phyloP scores from a whole-genome alignment of 768 basidiomycete genomes.

The Gymnopilus dilepis region DNA sequence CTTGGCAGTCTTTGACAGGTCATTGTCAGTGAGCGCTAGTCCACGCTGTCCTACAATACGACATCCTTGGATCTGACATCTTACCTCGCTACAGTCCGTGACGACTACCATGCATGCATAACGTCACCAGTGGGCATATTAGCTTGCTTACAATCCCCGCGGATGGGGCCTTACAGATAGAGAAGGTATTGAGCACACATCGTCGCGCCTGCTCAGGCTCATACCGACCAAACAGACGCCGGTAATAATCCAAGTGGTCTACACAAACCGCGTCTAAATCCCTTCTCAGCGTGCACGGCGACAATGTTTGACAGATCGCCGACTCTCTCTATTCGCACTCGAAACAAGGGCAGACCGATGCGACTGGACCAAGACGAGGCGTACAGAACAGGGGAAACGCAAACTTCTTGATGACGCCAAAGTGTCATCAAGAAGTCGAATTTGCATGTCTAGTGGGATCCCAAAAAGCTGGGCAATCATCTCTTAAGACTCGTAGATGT shows the following conservation, averaged over 20 bases:
- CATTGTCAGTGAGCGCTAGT: too few relatives aligned
- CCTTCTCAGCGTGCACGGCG: constrained; percentile 24
- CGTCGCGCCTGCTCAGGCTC: constrained; percentile 38
- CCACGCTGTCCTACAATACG: too few relatives aligned
- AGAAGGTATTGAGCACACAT: constrained; percentile 39
- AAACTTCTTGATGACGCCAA: constrained; percentile 21
- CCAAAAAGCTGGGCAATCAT: constrained; percentile 37
- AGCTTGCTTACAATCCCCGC: too few relatives aligned
- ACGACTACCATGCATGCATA: too few relatives aligned
- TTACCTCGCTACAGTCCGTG: too few relatives aligned
- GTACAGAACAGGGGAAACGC: constrained; percentile 22
- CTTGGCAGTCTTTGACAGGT: too few relatives aligned
- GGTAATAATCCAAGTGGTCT: constrained; percentile 35
- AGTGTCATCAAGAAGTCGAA: constrained; percentile 21
- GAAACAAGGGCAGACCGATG: constrained; percentile 40
- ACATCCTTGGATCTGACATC: too few relatives aligned
- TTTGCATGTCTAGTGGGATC: constrained; percentile 36
- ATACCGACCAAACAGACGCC: constrained; percentile 39
- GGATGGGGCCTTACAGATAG: too few relatives aligned
- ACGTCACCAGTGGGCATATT: too few relatives aligned
- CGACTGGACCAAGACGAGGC: constrained; percentile 33
- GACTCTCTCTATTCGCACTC: constrained; percentile 29
- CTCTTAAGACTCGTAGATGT: constrained; percentile 1
- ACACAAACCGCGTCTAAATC: neutral
- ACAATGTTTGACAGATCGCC: constrained; percentile 41